These are phyloP conservation scores for Blastobotrys aristatus DNA, from an alignment of 1,139 yeast species.

Conservation along the genomic window DNA sequence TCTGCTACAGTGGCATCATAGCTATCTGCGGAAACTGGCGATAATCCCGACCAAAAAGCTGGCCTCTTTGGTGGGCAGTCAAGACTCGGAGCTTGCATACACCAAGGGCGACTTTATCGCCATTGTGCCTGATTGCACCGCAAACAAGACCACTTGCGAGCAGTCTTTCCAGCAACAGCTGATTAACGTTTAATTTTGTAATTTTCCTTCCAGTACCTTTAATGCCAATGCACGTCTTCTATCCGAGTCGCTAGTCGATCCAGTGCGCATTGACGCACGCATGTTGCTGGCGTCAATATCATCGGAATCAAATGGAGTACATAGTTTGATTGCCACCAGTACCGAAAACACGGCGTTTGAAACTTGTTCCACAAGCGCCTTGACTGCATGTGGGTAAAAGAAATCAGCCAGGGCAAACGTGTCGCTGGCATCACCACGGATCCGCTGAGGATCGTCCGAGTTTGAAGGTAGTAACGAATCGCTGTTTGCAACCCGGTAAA, in stretches of 20 bases:
- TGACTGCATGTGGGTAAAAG: constrained; percentile 59
- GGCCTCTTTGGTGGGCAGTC: constrained; percentile 16
- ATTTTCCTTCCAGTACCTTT: constrained; percentile 71
- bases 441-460: constrained; percentile 29
- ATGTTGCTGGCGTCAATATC: constrained; percentile 69
- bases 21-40: constrained; percentile 62
- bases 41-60: constrained; percentile 60
- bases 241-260: constrained; percentile 52
- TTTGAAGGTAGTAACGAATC: constrained; percentile 33
- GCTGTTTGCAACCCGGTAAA: constrained; percentile 50
- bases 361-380: constrained; percentile 46
- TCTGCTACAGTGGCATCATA: constrained; percentile 91
- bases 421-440: constrained; percentile 84
- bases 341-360: constrained; percentile 52
- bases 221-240: constrained; percentile 82
- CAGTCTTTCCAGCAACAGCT: not conserved
- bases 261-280: constrained; percentile 41
- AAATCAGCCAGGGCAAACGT: constrained; percentile 79
- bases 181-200: constrained; percentile 9
- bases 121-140: constrained; percentile 17
- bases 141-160: not conserved
- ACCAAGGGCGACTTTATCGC: constrained; percentile 37
- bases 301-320: constrained; percentile 65
- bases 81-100: constrained; percentile 27
- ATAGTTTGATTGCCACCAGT: constrained; percentile 47